phyloP scores from a whole-genome alignment of 768 basidiomycete species.

The Pleurotus citrinopileatus region DNA sequence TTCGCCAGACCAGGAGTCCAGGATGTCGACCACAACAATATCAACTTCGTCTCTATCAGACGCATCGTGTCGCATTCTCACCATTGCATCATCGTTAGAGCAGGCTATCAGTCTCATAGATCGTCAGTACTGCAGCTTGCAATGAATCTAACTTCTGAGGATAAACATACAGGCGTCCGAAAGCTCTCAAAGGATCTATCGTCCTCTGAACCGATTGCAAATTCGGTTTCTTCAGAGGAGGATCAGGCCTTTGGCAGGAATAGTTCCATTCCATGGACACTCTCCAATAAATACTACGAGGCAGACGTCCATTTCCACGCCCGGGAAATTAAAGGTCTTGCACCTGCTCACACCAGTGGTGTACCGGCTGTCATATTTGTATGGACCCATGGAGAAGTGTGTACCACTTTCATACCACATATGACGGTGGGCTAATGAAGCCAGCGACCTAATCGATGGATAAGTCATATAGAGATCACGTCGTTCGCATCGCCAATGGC shows the following conservation, averaged over 20 bases:
- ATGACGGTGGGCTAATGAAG: constrained; percentile 16
- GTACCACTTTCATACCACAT: constrained; percentile 19
- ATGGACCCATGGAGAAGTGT: constrained; percentile 67
- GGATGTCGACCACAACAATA: neutral
- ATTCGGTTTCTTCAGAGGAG: constrained; percentile 17
- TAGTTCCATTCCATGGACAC: constrained; percentile 62
- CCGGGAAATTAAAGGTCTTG: constrained; percentile 40
- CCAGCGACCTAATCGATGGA: constrained; percentile 1
- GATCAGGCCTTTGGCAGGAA: constrained; percentile 14
- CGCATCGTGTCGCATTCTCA: constrained; percentile 30
- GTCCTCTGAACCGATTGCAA: neutral
- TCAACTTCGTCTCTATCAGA: neutral
- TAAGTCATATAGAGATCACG: constrained; percentile 59
- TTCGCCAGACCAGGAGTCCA: neutral
- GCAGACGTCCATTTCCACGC: constrained; percentile 71
- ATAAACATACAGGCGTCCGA: neutral
- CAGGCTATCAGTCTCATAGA: constrained; percentile 25
- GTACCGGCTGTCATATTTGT: constrained; percentile 75
- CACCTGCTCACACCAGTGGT: constrained; percentile 33
- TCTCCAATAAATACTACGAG: constrained; percentile 78
- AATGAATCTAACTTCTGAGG: neutral
- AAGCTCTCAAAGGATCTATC: neutral
- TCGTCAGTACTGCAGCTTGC: constrained; percentile 9
- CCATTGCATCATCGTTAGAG: constrained; percentile 25
- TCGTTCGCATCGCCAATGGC: constrained; percentile 45